Conservation (phyloP, 1,139 yeast genomes). For the Diutina pseudorugosa region DNA sequence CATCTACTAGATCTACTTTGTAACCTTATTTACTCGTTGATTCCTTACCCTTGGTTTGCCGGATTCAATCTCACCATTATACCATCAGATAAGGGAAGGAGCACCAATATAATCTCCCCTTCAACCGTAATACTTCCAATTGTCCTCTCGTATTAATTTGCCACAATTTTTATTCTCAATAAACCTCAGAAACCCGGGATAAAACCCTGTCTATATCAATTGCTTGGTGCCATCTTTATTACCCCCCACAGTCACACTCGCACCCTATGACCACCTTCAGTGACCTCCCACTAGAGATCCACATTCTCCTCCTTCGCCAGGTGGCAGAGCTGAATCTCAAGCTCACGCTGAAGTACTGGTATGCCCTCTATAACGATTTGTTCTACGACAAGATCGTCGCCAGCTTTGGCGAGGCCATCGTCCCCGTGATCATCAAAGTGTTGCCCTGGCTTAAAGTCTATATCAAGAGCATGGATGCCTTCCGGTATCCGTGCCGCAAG, state of each 20-base stretch:
- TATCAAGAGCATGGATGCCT: conserved; percentile 36
- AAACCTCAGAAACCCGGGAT: too few relatives aligned
- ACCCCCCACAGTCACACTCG: background rate
- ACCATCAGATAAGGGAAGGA: background rate
- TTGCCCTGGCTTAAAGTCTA: conserved; percentile 31
- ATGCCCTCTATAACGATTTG: conserved; percentile 37
- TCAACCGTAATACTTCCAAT: too few relatives aligned
- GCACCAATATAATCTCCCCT: too few relatives aligned
- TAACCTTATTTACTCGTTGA: too few relatives aligned
- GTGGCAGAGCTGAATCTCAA: conserved; percentile 33
- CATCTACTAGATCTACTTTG: too few relatives aligned
- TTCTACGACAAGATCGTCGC: conserved; percentile 29
- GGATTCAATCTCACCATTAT: too few relatives aligned
- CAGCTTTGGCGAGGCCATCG: conserved; percentile 31
- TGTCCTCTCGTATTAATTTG: too few relatives aligned
- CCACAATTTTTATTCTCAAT: too few relatives aligned
- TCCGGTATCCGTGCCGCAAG: conserved; percentile 9
- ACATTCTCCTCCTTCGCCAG: conserved; percentile 24
- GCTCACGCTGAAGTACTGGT: conserved; percentile 29
- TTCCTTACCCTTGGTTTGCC: too few relatives aligned
- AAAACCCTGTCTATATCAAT: too few relatives aligned
- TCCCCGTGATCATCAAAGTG: conserved; percentile 17
- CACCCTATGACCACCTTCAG: background rate
- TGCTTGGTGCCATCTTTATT: background rate
- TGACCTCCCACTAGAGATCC: conserved; percentile 39